Percentiles rank a stretch among this genome's conserved stretches.
phyloP scores from a whole-genome alignment of 1,284 basidiomycete species.

The Apiotrichum mycotoxinovorans region DNA sequence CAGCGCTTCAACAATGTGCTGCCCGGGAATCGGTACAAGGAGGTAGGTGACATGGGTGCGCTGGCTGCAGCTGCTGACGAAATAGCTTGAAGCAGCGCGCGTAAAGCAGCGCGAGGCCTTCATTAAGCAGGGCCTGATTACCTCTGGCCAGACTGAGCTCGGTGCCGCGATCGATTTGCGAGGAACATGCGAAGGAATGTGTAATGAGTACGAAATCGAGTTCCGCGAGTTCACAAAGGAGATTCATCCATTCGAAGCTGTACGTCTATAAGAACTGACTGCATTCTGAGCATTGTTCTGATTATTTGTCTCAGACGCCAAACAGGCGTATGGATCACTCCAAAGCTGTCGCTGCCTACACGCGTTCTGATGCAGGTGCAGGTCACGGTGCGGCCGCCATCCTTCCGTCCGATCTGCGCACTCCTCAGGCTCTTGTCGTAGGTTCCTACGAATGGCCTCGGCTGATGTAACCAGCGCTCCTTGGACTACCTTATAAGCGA shows the following conservation, averaged over 20 bases:
- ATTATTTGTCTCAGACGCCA: slow-evolving; percentile 23
- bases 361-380: slow-evolving; percentile 75
- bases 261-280: slow-evolving; percentile 52
- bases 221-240: slow-evolving; percentile 86
- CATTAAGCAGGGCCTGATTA: slow-evolving; percentile 81
- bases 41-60: slow-evolving; percentile 43
- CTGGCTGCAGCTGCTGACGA: too few species aligned
- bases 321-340: slow-evolving; percentile 71
- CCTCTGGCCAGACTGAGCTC: slow-evolving; percentile 75
- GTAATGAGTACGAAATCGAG: slow-evolving; percentile 87
- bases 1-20: slow-evolving; percentile 46
- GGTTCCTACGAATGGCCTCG: slow-evolving; percentile 16
- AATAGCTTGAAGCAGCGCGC: slow-evolving; percentile 57
- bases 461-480: slow-evolving; percentile 59
- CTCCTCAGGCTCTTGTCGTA: slow-evolving; percentile 76
- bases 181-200: slow-evolving; percentile 91
- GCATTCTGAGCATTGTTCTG: neutral
- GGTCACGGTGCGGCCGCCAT: slow-evolving; percentile 53
- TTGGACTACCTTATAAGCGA: slow-evolving; percentile 88
- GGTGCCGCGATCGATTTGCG: slow-evolving; percentile 84
- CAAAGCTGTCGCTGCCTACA: slow-evolving; percentile 90
- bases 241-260: slow-evolving; percentile 79
- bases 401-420: slow-evolving; percentile 86
- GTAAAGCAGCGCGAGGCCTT: slow-evolving; percentile 70
- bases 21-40: slow-evolving; percentile 47